Percentiles rank a stretch among this genome's conserved stretches.
Conservation (phyloP, 2,329 filamentous ascomycete species). For the Celoporthe dispersa region DNA sequence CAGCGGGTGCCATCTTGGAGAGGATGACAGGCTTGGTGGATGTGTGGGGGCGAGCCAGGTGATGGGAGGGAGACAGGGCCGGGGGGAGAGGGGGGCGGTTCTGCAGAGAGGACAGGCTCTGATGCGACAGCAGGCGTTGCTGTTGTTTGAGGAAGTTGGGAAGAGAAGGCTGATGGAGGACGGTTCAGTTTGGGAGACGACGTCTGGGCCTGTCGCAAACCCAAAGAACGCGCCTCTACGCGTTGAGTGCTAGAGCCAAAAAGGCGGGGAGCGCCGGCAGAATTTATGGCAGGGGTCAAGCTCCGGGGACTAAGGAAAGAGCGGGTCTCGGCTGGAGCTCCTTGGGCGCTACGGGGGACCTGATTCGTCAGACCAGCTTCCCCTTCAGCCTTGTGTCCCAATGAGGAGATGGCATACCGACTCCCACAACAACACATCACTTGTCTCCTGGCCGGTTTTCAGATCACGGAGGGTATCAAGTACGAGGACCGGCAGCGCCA, state of each 20-base stretch:
- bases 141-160: neutral
- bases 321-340: neutral
- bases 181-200: neutral
- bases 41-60: neutral
- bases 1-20: conserved; percentile 50
- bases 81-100: neutral
- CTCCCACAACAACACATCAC: too few relatives aligned
- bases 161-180: neutral
- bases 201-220: neutral
- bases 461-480: too few relatives aligned
- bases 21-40: neutral
- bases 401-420: neutral
- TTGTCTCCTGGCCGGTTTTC: too few relatives aligned
- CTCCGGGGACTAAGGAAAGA: neutral
- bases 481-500: too few relatives aligned
- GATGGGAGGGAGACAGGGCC: neutral
- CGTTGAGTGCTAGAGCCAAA: conserved; percentile 17
- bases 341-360: too few relatives aligned
- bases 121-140: neutral
- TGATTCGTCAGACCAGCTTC: neutral
- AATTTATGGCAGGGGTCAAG: conserved; percentile 11
- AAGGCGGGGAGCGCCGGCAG: conserved; percentile 3
- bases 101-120: neutral
- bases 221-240: conserved; percentile 13
- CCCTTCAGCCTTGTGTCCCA: neutral